Evolutionary conservation across 179 eudicot species (phyloP).

Genomic region (Carnegiea gigantea): DNA sequence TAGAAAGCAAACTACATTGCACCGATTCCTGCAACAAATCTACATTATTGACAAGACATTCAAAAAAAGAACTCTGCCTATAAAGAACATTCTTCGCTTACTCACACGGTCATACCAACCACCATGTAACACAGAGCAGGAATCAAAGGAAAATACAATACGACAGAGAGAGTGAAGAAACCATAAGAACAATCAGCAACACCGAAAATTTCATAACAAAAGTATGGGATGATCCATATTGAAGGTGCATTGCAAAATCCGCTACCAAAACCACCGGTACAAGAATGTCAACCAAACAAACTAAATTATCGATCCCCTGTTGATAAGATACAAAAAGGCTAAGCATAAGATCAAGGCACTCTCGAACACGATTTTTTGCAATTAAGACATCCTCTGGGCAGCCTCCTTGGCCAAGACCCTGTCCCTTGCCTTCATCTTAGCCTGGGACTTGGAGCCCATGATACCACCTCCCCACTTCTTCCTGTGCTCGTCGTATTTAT

Average conservation of each 20-base stretch:
- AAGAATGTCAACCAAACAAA: constrained; percentile 20
- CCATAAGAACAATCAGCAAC: not conserved
- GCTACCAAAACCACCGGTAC: constrained; percentile 23
- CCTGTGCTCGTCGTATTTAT: constrained; percentile 72
- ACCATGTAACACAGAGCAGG: too few relatives aligned
- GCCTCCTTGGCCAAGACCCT: constrained; percentile 76
- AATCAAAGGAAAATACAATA: not conserved
- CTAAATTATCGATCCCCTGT: constrained; percentile 25
- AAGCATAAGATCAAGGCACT: constrained; percentile 9
- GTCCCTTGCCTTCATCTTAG: constrained; percentile 77
- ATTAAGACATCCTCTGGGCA: constrained; percentile 61
- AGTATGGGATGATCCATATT: not conserved
- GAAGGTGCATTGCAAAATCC: constrained; percentile 18
- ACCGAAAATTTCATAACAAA: not conserved
- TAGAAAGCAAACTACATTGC: too few relatives aligned
- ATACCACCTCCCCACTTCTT: constrained; percentile 91
- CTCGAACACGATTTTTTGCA: not conserved
- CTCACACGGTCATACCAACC: too few relatives aligned
- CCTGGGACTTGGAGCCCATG: constrained; percentile 88
- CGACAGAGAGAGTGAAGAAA: not conserved
- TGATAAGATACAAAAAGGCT: constrained; percentile 16
- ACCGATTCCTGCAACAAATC: too few relatives aligned
- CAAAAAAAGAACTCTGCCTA: too few relatives aligned
- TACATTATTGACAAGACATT: too few relatives aligned
- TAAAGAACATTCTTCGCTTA: too few relatives aligned